Base-by-base conservation (phyloP, 192 early-diverging fungal genomes). In the Umbelopsis sp. region DNA sequence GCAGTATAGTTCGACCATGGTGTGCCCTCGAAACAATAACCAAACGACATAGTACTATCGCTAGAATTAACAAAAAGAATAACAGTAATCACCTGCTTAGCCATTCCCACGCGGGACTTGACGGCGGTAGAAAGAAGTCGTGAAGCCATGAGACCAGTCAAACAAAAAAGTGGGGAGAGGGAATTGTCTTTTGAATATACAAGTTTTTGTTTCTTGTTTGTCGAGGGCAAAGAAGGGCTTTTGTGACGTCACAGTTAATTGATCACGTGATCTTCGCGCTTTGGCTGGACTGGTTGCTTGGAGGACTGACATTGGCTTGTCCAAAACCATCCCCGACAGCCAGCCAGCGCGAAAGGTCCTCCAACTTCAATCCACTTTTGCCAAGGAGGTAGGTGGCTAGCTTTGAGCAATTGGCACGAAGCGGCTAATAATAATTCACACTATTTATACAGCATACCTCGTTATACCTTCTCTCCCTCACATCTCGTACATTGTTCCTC, bases 121-220 rank as follows among this genome's bases (percentile, higher is more conserved):
- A 62, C 56, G 56, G 56, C 56, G 56, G 56, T 62, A 62, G 56
- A 62, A 62, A 62, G 56, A 62, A 62, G 56, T 62, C 56, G 56
- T 62, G 56, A 62, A 29, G 56, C 56, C 56, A 62, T 62, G 56
- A 26, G 56, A 62, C 56, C 56, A 62, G 56, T 62, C 56, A 31
- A 62, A 32, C 56, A 62, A 62, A 62, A 62, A 62, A 34, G 26
- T 29, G 56, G 56, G 56, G 31, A 34, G 31, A 34, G 31, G 56
- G 56, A 62, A 62, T 62, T 62, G 31, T 62, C 56, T 62, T n/a
- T 34, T 41, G 38, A 41, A 14, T 14, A 31, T 32, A 26, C 56
- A 62, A 34, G 56, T 62, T 62, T 53, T 62, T 62, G 56, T 62
- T 62, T 22, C 56, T 62, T 62, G 56, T 62, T 62, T 62, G 26